Evolutionary conservation across 768 basidiomycete genomes (phyloP), one percentile per base, ranked within the genome.

Genomic region (Termitomyces sp.): DNA sequence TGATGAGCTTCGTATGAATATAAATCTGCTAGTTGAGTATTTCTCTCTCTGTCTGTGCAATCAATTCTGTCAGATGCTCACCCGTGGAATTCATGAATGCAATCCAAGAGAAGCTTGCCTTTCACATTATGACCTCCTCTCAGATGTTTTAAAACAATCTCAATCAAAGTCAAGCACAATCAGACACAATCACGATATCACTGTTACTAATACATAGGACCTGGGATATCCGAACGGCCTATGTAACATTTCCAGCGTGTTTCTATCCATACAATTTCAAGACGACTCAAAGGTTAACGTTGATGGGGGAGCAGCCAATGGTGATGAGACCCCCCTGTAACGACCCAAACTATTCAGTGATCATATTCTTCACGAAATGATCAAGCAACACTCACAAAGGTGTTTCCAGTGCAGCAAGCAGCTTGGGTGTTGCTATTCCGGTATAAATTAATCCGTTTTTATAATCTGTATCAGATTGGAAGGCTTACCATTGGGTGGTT

Each of bases 371-470:
- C 18, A 26, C 18, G 12, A 14, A 16, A 31, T 12, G 18, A 37
- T 8, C 32, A 5, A 13, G 12, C 9, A 22, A 41, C 12, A 61
- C 64, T 58, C 34, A 65, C 65, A 50, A 65, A 62, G 50, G 20
- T 62, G 57, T 65, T 57, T 36, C 58, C 57, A 36, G 56, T 55
- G 60, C 65, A 66, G 53, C 65, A 66, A 52, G 54, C 63, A 22
- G 61, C 49, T 50, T 66, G 63, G 14, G 51, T 16, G 34, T 39
- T 50, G 61, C 64, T 61, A 9, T 53, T 27, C 1, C 2, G n/a
- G n/a, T n/a, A 13, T 22, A 3, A 3, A 24, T 49, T 0, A 49
- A 20, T 20, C 10, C 6, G 5, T 6, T 34, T 8, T 5, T 16
- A 24, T 4, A 31, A 13, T 34, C 8, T 32, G 6, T 16, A 20